Conservation (phyloP, 2,329 filamentous ascomycete species). For the Chalara sp. region DNA sequence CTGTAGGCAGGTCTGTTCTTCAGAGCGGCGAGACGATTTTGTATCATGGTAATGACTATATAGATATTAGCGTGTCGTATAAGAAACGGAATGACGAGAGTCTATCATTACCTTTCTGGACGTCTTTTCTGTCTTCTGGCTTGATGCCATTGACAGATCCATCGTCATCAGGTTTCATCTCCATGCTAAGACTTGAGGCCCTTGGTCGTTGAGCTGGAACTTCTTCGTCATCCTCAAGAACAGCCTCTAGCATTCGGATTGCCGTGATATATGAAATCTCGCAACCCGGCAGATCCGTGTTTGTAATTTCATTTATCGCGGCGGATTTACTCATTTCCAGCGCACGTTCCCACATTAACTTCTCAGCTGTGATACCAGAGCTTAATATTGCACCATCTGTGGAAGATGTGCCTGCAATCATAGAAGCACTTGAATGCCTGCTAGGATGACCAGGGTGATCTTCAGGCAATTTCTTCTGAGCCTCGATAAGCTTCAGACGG, state of each 20-base stretch:
- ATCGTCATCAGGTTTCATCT: slow-evolving; percentile 36
- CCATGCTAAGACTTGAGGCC: slow-evolving; percentile 34
- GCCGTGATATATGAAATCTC: slow-evolving; percentile 92
- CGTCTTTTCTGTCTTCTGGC: slow-evolving; percentile 64
- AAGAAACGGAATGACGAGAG: neutral
- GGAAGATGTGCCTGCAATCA: slow-evolving; percentile 44
- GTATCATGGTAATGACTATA: slow-evolving; percentile 58
- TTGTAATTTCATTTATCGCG: slow-evolving; percentile 91
- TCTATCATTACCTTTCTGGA: slow-evolving; percentile 58
- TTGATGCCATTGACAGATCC: slow-evolving; percentile 49
- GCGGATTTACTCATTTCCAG: slow-evolving; percentile 94
- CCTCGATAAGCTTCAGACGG: slow-evolving; percentile 79
- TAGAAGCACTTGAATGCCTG: slow-evolving; percentile 60
- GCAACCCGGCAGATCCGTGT: slow-evolving; percentile 79
- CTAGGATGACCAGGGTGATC: slow-evolving; percentile 82
- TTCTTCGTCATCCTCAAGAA: slow-evolving; percentile 76
- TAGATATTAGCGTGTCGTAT: slow-evolving; percentile 22
- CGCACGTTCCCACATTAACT: slow-evolving; percentile 95
- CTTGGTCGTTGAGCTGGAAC: slow-evolving; percentile 35
- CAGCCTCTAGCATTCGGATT: slow-evolving; percentile 89
- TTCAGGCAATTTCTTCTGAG: slow-evolving; percentile 73
- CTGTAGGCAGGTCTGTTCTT: slow-evolving; percentile 55
- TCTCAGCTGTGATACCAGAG: slow-evolving; percentile 87
- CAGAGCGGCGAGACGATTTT: slow-evolving; percentile 48
- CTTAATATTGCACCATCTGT: slow-evolving; percentile 78